These are phyloP conservation scores for Bombardia bombarda DNA, from an alignment of 495 filamentous ascomycete species.

Conservation along the genomic window DNA sequence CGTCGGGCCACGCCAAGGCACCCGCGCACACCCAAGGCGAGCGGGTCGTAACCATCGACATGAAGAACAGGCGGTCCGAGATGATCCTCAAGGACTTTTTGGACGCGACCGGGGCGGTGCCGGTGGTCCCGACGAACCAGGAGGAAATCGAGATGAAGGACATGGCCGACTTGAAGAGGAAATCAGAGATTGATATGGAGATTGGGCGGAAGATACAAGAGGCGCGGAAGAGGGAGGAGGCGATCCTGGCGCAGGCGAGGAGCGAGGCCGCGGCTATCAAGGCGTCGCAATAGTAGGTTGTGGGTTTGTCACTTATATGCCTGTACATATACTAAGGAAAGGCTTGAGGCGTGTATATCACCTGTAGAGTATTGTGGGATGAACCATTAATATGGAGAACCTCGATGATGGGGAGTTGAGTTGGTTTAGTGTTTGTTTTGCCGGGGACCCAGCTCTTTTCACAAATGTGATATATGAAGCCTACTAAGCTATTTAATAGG, in stretches of 20 bases:
- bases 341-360: slow-evolving; percentile 10
- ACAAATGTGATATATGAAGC: no score
- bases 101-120: slow-evolving; percentile 56
- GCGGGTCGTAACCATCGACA: slow-evolving; percentile 46
- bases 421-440: no score
- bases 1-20: slow-evolving; percentile 27
- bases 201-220: slow-evolving; percentile 54
- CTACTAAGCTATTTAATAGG: no score
- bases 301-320: neutral
- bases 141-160: slow-evolving; percentile 53
- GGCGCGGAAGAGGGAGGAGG: slow-evolving; percentile 55
- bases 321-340: neutral
- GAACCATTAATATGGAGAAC: no score
- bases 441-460: no score
- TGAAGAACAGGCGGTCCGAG: slow-evolving; percentile 51
- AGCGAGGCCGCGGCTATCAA: slow-evolving; percentile 24
- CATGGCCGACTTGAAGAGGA: slow-evolving; percentile 47
- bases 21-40: slow-evolving; percentile 36
- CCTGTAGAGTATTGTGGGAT: slow-evolving; percentile 14
- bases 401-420: no score
- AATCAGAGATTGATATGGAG: slow-evolving; percentile 47
- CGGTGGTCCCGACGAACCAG: slow-evolving; percentile 48
- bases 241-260: slow-evolving; percentile 23
- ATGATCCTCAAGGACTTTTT: slow-evolving; percentile 65
- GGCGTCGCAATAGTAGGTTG: slow-evolving; percentile 8